Conservation (phyloP, 139 green algal species). For the Eudorina sp. region DNA sequence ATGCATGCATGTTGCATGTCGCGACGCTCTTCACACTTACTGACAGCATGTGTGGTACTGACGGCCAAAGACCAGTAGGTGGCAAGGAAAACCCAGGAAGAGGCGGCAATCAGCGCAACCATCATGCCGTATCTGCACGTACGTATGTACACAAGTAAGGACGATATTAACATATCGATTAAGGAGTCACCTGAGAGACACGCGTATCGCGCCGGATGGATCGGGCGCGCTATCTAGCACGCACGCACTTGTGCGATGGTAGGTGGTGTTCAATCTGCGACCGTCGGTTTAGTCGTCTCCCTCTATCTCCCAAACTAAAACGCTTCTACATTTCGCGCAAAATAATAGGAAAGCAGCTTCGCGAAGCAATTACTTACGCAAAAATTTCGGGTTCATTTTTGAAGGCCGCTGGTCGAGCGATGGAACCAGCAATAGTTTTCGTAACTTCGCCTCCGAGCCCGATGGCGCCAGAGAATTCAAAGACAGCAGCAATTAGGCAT, state of each 20-base stretch:
- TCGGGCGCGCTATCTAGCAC: too few species aligned
- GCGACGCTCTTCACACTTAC: too few species aligned
- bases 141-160: background rate
- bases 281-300: too few species aligned
- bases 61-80: slow-evolving; percentile 71
- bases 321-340: too few species aligned
- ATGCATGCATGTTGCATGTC: too few species aligned
- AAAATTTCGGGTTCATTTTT: slow-evolving; percentile 38
- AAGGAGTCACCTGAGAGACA: too few species aligned
- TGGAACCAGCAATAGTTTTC: slow-evolving; percentile 58
- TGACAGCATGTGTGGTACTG: slow-evolving; percentile 73
- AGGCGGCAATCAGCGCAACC: slow-evolving; percentile 52
- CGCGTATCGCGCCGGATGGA: too few species aligned
- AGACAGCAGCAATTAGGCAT: slow-evolving; percentile 54
- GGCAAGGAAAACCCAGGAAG: slow-evolving; percentile 63
- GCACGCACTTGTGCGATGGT: too few species aligned
- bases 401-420: slow-evolving; percentile 43
- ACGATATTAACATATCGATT: too few species aligned
- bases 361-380: background rate
- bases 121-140: slow-evolving; percentile 63
- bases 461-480: slow-evolving; percentile 69
- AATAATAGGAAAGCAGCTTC: background rate
- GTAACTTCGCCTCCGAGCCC: slow-evolving; percentile 62
- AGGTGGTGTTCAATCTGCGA: too few species aligned
- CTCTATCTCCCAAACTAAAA: too few species aligned